Base-by-base conservation (phyloP, 2,329 filamentous ascomycete genomes). In the Xylaria polymorpha region DNA sequence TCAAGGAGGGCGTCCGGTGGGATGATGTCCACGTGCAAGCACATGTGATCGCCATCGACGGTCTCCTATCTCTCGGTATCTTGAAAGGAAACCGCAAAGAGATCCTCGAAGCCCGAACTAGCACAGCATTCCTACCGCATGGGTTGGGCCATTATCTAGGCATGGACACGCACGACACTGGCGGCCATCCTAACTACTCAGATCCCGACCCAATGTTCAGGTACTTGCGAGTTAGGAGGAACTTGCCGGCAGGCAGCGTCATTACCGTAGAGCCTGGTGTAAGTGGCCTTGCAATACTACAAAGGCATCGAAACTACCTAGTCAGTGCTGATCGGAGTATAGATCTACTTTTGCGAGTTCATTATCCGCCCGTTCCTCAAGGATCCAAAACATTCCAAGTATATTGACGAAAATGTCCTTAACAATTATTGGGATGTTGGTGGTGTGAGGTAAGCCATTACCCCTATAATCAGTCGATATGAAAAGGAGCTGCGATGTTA, bases 231-330 rank as follows among this genome's bases (percentile, higher is more conserved):
- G 90, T 97, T 46, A 85, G 96, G 62, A 91, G 92, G 14, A 86
- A 82, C 25, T 80, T 98, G 57, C 93, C 94, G 0, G 91, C 90
- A 0, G 91, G 92, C 8, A 91, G 91, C 59, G 93, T 99, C 29
- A 90, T 99, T 62, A 99, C 96, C 0, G 95, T 98, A 46, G 96
- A 99, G 83, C 96, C 96, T 14, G 96, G 96, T 57, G 89, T 93
- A 84, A 29, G 65, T 55, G n/a, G 14, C 43, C 32, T 15, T 35
- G 2, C 22, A 58, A 15, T 35, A 20, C 9, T 9, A 1, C 39
- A 4, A 3, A 35, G 39, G n/a, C 29, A 61, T 20, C 4, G 14
- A 8, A 51, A 35, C 12, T 1, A n/a, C n/a, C n/a, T n/a, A 0
- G 20, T 32, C 20, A 25, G 32, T 41, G 57, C 69, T 75, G 22